Base-by-base conservation (phyloP, 306 rosid genomes). In the Rosa rugosa region DNA sequence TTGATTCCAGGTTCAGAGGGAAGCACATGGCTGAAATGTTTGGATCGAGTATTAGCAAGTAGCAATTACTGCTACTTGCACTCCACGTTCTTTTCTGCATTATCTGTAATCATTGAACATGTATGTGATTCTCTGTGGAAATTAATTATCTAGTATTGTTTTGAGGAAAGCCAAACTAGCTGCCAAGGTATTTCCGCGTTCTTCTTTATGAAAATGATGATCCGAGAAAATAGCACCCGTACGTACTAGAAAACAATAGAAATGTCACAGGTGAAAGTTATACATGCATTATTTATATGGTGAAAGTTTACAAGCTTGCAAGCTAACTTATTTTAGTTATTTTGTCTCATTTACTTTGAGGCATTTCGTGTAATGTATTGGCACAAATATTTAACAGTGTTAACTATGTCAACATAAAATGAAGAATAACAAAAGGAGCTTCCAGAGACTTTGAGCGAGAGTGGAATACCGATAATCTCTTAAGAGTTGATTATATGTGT, bases 51-150 rank as follows among this genome's bases (percentile, higher is more conserved):
- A 14, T 31, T 5, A 5, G 20, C n/a, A 2, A 31, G n/a, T 64
- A 6, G 22, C 2, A 17, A 64, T n/a, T 42, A 22, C 56, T 23
- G 23, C 53, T 13, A 42, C 69, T 40, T 57, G 69, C 31, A 42
- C 41, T 42, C 14, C 78, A 42, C 78, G 78, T 75, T 75, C 69
- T 44, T 75, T 34, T 60, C 54, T 75, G 42, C 46, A 20, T 36
- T 36, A 72, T 36, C 77, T 41, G 20, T 34, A 20, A 72, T 36
- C 77, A 41, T 57, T 23, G 4, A 73, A 6, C 36, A 38, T 8
- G 7, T 41, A 9, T 10, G 27, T 38, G 71, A 66, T 31, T 63
- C 69, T 31, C 20, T 60, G 38, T 65, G 71, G 71, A 38, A 65
- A 65, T 16, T 2, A 5, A 64, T 56, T 6, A 27, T 0, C 0